Base-by-base conservation (phyloP, 805 yeast genomes). In the Metschnikowia baotianmanensis region DNA sequence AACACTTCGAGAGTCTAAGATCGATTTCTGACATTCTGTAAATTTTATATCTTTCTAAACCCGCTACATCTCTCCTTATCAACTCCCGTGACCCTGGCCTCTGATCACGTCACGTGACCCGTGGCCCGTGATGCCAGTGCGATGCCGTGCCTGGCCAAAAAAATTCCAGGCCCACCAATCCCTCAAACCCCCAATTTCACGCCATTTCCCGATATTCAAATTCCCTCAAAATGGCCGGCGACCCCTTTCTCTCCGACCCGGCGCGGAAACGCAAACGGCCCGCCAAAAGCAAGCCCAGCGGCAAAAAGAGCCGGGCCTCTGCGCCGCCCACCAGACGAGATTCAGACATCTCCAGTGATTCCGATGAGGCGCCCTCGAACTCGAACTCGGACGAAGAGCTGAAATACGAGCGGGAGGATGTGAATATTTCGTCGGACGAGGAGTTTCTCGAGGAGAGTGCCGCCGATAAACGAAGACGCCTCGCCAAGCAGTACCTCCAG, bases 381-480 rank as follows among this genome's bases (percentile, higher is more conserved):
- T 59, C 53, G 9, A 65, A 70, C 62, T 27, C 43, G 9, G 45
- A 36, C 10, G 23, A 29, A 27, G 41, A 38, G 18, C 37, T 25
- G 17, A 45, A 29, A 10, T 31, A 21, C 28, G 46, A 39, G n/a
- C 31, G 28, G 5, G 39, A 25, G 8, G 51, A 42, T 24, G 45
- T 42, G 17, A 75, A 69, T 28, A 47, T 76, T 17, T 78, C 76
- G 12, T 80, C 84, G 11, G 91, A 83, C 23, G 93, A 82, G 50
- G 95, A 83, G 51, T 78, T 80, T 49, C 78, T 69, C 12, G 74
- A 72, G 13, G 98, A 91, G 62, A 78, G 79, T 34, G 95, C 90
- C 7, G 95, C 96, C 0, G 99, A 93, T 57, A 89, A 87, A 63
- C 79, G 99, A 63, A 78, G 99, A 65, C 73, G 98, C 57, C 72